A percentile compares a stretch with the other conserved stretches of the same genome.
Evolutionary conservation across 192 early-diverging fungal species (phyloP).

Genomic region (Entomortierella chlamydospora): DNA sequence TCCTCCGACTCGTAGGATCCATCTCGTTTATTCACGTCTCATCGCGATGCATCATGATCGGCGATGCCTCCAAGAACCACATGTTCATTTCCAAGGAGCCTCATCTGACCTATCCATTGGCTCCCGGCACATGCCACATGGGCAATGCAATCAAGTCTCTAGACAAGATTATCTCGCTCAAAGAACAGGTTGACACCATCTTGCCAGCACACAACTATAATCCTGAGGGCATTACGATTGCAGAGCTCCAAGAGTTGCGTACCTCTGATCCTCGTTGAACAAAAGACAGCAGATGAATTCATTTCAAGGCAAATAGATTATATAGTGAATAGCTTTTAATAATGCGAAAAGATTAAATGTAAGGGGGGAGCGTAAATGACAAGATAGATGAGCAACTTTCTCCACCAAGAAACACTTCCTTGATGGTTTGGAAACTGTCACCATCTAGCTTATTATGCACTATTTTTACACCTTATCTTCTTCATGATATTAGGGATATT

Average conservation of each 20-base stretch:
- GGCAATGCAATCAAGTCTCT: conserved; percentile 19
- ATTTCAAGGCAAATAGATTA: too few species aligned
- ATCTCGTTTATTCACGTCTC: conserved; percentile 38
- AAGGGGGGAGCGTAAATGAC: neutral
- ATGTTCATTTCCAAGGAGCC: conserved; percentile 2
- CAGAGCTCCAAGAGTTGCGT: conserved; percentile 13
- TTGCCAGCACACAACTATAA: conserved; percentile 41
- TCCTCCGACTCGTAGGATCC: conserved; percentile 31
- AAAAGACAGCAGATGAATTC: too few species aligned
- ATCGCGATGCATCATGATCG: conserved; percentile 30
- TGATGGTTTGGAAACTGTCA: neutral
- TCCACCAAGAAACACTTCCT: conserved; percentile 17
- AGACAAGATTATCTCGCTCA: conserved; percentile 26
- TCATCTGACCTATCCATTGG: conserved; percentile 5
- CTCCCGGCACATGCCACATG: conserved; percentile 10
- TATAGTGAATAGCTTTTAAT: neutral
- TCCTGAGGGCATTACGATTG: conserved; percentile 23
- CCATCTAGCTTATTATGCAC: neutral
- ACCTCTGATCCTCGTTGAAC: conserved; percentile 7
- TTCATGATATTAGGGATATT: conserved; percentile 4
- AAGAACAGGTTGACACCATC: conserved; percentile 22
- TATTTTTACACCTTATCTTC: neutral
- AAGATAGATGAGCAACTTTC: neutral
- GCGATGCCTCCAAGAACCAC: conserved; percentile 33
- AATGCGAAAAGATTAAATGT: neutral